Percentiles rank a stretch among this genome's conserved stretches.
phyloP scores from a whole-genome alignment of 169 alveolate genomes.

The Neospora caninum region DNA sequence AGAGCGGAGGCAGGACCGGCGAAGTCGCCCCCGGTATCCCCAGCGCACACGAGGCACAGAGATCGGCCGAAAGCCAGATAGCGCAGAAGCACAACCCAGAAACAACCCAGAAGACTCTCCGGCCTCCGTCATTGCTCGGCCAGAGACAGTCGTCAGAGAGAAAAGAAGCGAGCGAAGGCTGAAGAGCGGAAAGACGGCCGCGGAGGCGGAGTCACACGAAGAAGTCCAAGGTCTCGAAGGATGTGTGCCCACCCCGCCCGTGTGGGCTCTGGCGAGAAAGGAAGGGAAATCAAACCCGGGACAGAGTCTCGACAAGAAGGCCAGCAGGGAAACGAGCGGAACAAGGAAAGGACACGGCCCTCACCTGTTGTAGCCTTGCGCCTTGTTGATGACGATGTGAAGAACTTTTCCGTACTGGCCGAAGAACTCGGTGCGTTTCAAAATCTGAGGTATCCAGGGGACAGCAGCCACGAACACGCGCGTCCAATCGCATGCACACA shows the following conservation, averaged over 20 bases:
- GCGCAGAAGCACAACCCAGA: not conserved
- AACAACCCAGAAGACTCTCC: not conserved
- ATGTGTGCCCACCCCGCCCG: too few relatives aligned
- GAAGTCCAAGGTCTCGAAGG: too few relatives aligned
- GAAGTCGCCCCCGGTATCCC: not conserved
- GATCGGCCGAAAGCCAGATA: not conserved
- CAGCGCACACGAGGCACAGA: not conserved
- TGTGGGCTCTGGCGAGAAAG: too few relatives aligned
- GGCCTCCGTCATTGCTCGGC: too few relatives aligned
- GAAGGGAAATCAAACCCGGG: too few relatives aligned
- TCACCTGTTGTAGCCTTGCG: slow-evolving; percentile 85
- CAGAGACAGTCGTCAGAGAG: too few relatives aligned
- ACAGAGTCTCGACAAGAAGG: too few relatives aligned
- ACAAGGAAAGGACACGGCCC: not conserved
- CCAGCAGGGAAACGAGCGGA: not conserved
- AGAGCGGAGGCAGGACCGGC: not conserved
- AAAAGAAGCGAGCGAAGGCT: not conserved
- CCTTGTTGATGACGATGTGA: slow-evolving; percentile 84
- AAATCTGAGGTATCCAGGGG: slow-evolving; percentile 20
- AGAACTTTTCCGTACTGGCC: slow-evolving; percentile 90
- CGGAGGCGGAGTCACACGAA: too few relatives aligned
- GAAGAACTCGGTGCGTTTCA: slow-evolving; percentile 85
- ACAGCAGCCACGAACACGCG: not conserved
- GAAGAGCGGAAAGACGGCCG: not conserved
- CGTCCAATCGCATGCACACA: not conserved